Evolutionary conservation across 208 protist species (phyloP).

Genomic region (Acanthamoeba lugdunensis): DNA sequence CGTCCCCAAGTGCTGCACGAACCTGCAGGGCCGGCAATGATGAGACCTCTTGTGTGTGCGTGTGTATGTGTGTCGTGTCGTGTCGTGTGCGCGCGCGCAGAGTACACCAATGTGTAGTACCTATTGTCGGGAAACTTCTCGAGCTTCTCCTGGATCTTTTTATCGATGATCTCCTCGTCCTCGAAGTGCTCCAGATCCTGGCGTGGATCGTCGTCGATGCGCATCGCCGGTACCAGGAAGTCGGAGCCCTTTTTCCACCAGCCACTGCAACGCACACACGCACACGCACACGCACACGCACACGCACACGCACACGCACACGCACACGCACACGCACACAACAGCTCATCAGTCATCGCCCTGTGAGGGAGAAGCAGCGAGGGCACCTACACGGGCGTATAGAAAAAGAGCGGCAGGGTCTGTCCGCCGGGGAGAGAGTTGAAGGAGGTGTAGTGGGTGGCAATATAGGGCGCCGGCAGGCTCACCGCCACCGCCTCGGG

Average conservation of each 20-base stretch:
- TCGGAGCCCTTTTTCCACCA: constrained; percentile 6
- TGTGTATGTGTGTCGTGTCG: no score
- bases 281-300: background rate
- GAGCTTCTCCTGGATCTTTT: background rate
- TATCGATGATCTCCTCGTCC: constrained; percentile 3
- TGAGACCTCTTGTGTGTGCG: background rate
- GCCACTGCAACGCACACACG: background rate
- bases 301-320: background rate
- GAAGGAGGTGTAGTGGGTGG: background rate
- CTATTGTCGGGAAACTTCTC: background rate
- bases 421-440: background rate
- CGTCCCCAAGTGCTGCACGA: background rate
- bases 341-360: background rate
- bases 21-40: background rate
- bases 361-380: background rate
- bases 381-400: constrained; percentile 28
- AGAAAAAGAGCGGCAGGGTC: background rate
- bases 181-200: constrained; percentile 47
- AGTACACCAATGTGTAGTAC: background rate
- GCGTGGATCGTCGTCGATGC: constrained; percentile 4
- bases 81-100: no score
- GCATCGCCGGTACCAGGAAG: constrained; percentile 33
- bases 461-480: background rate
- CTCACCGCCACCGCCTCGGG: constrained; percentile 9
- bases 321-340: background rate